Evolutionary conservation across 2,329 filamentous ascomycete species (phyloP).

Genomic region (Diaporthe longicolla): DNA sequence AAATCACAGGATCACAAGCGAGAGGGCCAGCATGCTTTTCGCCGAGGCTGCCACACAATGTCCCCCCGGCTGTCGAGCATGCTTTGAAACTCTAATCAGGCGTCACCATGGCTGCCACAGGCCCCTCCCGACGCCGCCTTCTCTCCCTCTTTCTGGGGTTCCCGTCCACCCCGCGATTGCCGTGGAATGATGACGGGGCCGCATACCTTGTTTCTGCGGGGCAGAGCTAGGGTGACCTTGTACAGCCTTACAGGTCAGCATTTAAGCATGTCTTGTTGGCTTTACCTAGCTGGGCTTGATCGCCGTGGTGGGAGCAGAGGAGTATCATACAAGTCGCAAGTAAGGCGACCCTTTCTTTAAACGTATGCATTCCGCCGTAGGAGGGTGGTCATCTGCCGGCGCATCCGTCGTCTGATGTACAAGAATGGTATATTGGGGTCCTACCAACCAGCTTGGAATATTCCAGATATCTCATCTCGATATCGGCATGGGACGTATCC

Average conservation of each 20-base stretch:
- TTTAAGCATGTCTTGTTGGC: slow-evolving; percentile 29
- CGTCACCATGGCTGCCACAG: background rate
- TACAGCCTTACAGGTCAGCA: slow-evolving; percentile 1
- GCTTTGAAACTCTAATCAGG: slow-evolving; percentile 29
- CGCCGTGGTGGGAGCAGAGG: slow-evolving; percentile 1
- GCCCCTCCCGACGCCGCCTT: background rate
- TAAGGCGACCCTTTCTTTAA: slow-evolving; percentile 3
- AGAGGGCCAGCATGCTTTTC: slow-evolving; percentile 7
- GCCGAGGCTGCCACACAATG: slow-evolving; percentile 22
- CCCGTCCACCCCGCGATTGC: background rate
- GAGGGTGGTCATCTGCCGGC: slow-evolving; percentile 8
- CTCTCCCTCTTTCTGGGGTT: background rate
- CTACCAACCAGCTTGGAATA: background rate
- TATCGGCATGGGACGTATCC: background rate
- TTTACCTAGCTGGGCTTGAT: slow-evolving; percentile 16
- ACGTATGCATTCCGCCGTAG: background rate
- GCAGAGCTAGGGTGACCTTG: slow-evolving; percentile 15
- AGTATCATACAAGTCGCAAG: slow-evolving; percentile 21
- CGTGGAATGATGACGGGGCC: slow-evolving; percentile 26
- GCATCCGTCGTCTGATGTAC: slow-evolving; percentile 24
- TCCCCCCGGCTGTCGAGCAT: slow-evolving; percentile 9
- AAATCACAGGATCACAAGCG: slow-evolving; percentile 31
- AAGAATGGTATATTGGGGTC: background rate
- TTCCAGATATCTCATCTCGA: background rate
- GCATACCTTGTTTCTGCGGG: slow-evolving; percentile 25